Evolutionary conservation across 371 early-diverging fungal genomes (phyloP).

Genomic region (Mucor saturninus): DNA sequence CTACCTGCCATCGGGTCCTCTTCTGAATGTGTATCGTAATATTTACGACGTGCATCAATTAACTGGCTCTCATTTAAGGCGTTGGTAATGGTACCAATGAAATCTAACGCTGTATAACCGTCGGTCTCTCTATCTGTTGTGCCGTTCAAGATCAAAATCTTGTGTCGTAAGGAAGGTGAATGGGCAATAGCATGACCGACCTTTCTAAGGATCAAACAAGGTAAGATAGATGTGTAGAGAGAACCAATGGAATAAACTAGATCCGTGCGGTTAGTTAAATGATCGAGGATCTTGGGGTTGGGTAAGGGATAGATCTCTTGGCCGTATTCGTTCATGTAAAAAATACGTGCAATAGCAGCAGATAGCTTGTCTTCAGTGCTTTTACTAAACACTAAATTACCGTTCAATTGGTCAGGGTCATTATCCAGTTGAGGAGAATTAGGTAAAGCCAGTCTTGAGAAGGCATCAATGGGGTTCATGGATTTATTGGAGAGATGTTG

Average conservation of each 20-base stretch:
- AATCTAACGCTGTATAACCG: constrained; percentile 73
- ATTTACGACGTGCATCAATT: constrained; percentile 50
- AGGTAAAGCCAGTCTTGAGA: constrained; percentile 42
- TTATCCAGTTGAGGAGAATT: constrained; percentile 24
- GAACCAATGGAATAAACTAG: constrained; percentile 76
- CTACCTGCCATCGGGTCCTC: constrained; percentile 14
- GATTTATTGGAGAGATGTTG: constrained; percentile 15
- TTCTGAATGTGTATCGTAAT: constrained; percentile 38
- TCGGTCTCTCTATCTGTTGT: constrained; percentile 73
- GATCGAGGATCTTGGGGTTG: constrained; percentile 62
- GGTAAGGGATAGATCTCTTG: constrained; percentile 72
- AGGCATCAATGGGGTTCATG: constrained; percentile 54
- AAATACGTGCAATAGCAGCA: constrained; percentile 67
- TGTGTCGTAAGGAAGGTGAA: constrained; percentile 55
- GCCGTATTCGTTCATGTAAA: constrained; percentile 73
- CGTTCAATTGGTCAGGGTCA: constrained; percentile 14
- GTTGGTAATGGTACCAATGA: constrained; percentile 68
- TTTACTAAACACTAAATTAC: constrained; percentile 63
- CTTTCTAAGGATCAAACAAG: constrained; percentile 70
- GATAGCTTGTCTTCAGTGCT: constrained; percentile 44
- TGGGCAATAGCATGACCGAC: constrained; percentile 68
- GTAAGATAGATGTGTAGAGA: constrained; percentile 76
- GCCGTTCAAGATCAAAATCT: constrained; percentile 74
- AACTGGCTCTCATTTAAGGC: constrained; percentile 65
- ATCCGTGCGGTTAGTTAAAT: constrained; percentile 55